A percentile compares a stretch with the other conserved stretches of the same genome.
Conservation (phyloP, 2,329 filamentous ascomycete genomes). For the Neofusicoccum sp. region DNA sequence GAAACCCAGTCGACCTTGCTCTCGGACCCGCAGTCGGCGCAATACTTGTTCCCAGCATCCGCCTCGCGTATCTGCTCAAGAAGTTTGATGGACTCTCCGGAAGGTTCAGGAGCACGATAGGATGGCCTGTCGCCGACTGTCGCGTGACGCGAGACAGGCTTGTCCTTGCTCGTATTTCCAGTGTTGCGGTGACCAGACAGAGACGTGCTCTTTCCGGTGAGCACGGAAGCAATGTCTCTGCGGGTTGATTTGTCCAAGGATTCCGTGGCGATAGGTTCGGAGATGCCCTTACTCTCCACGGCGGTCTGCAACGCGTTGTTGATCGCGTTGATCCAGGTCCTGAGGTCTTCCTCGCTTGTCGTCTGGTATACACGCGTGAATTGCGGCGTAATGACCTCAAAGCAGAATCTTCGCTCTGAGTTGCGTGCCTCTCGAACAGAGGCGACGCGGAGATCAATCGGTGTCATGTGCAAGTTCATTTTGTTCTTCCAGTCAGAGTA, state of each 20-base stretch:
- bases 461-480: slow-evolving; percentile 94
- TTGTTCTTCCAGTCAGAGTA: slow-evolving; percentile 99
- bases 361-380: slow-evolving; percentile 97
- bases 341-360: slow-evolving; percentile 97
- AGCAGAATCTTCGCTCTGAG: slow-evolving; percentile 92
- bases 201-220: slow-evolving; percentile 87
- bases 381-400: slow-evolving; percentile 95
- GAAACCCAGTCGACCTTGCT: slow-evolving; percentile 98
- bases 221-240: slow-evolving; percentile 85
- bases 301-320: slow-evolving; percentile 97
- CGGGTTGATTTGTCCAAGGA: slow-evolving; percentile 60
- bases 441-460: slow-evolving; percentile 94
- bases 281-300: slow-evolving; percentile 67
- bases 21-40: slow-evolving; percentile 88
- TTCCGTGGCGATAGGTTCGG: slow-evolving; percentile 48
- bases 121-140: slow-evolving; percentile 86
- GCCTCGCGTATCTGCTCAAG: slow-evolving; percentile 83
- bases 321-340: slow-evolving; percentile 90
- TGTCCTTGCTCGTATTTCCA: slow-evolving; percentile 38
- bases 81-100: slow-evolving; percentile 79
- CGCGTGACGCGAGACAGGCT: slow-evolving; percentile 74
- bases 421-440: slow-evolving; percentile 95
- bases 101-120: slow-evolving; percentile 67
- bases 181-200: slow-evolving; percentile 55
- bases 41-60: slow-evolving; percentile 90